A percentile compares a stretch with the other conserved stretches of the same genome.
Conservation (phyloP, 2,329 filamentous ascomycete species). For the Teratosphaeria destructans region DNA sequence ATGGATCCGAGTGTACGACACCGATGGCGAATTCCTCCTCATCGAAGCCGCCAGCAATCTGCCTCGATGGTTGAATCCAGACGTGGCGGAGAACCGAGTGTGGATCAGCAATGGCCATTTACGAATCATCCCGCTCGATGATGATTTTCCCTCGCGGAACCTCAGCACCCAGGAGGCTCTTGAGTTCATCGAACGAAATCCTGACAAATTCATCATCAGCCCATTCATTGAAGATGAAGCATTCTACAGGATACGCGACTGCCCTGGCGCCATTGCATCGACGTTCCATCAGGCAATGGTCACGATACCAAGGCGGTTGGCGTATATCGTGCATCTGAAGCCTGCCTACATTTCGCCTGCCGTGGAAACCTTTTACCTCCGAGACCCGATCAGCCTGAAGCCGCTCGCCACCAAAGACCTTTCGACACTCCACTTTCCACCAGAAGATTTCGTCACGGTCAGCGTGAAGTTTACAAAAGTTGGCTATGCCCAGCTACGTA, state of each 20-base stretch:
- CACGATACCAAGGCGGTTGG: constrained; percentile 70
- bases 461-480: constrained; percentile 79
- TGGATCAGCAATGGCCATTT: constrained; percentile 78
- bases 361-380: constrained; percentile 83
- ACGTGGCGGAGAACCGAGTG: constrained; percentile 75
- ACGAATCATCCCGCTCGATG: constrained; percentile 54
- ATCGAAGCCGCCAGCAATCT: constrained; percentile 84
- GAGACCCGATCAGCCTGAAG: constrained; percentile 68
- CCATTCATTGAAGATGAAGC: constrained; percentile 73
- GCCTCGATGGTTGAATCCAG: constrained; percentile 84
- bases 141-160: constrained; percentile 25
- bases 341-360: constrained; percentile 72
- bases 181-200: constrained; percentile 45
- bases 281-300: constrained; percentile 68
- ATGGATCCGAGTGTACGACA: constrained; percentile 77
- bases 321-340: constrained; percentile 63
- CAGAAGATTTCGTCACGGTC: constrained; percentile 66
- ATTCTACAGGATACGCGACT: constrained; percentile 77
- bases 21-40: constrained; percentile 89
- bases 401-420: constrained; percentile 51
- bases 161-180: constrained; percentile 58
- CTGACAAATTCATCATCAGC: constrained; percentile 57
- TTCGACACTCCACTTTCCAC: constrained; percentile 54
- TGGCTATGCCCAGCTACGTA: constrained; percentile 80
- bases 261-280: constrained; percentile 62